Evolutionary conservation across 2,329 filamentous ascomycete species (phyloP), one percentile per base, ranked within the genome.

Genomic region (Xylariaceae sp.): DNA sequence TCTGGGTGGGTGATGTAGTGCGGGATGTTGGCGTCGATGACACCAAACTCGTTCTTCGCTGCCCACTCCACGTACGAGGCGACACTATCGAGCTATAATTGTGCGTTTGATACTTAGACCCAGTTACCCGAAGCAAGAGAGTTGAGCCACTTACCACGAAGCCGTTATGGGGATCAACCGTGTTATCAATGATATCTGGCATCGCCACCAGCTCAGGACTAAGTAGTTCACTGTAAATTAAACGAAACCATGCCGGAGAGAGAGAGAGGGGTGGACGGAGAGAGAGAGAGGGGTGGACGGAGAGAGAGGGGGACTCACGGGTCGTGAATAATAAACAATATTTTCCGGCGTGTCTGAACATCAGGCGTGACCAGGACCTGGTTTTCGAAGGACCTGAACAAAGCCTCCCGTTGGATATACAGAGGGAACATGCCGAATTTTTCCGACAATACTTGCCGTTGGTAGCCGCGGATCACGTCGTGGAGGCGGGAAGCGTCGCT

Each of bases 11-110:
- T 81, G 34, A 89, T 70, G 53, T 88, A 78, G 48, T 82, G 83
- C 0, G 90, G 90, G 3, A 98, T 74, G 50, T 97, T 97, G 42
- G 95, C 77, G 59, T 98, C 92, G 53, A 98, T 84, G 15, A 97
- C 78, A 2, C 81, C 87, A 54, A 90, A 94, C 12, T 75, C 78
- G 41, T 87, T 75, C n/a, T 73, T 66, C 14, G 81, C 63, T 0
- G 88, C 88, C 88, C 88, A 95, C 43, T 84, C 80, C 47, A 96
- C 78, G 59, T 95, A 96, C 18, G 80, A 76, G 55, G 81, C 79
- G 32, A 88, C 75, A 34, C 79, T 76, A 70, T 97, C 89, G 66
- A 85, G 79, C 88, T 95, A 34, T 11, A 35, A 64, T 30, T 14
- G 27, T 18, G 30, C 34, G 31, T 45, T 66, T 14, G 41, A 37